Evolutionary conservation across 2,329 filamentous ascomycete genomes (phyloP).

Genomic region (Hypoxylon sp.): DNA sequence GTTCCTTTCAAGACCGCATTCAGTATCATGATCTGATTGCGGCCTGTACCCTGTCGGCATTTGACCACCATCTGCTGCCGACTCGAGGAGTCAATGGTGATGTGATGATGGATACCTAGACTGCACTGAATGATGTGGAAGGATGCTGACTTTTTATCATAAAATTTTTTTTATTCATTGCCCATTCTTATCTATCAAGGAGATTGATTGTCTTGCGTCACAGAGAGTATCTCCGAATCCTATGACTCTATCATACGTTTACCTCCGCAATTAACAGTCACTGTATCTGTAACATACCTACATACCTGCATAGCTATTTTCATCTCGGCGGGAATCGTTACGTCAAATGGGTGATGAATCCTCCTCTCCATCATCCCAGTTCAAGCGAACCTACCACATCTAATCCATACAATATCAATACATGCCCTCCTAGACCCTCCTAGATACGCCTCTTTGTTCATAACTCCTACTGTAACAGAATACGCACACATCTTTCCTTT

Average conservation of each 20-base stretch:
- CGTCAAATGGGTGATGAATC: slow-evolving; percentile 6
- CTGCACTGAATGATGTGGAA: slow-evolving; percentile 14
- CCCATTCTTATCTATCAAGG: slow-evolving; percentile 17
- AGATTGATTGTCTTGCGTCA: slow-evolving; percentile 5
- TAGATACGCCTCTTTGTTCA: slow-evolving; percentile 8
- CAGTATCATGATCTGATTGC: slow-evolving; percentile 14
- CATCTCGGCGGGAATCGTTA: not conserved
- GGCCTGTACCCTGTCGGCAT: slow-evolving; percentile 26
- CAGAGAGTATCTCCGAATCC: slow-evolving; percentile 16
- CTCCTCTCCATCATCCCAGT: not conserved
- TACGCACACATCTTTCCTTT: slow-evolving; percentile 36
- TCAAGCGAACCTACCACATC: slow-evolving; percentile 7
- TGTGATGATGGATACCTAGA: slow-evolving; percentile 24
- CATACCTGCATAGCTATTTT: not conserved
- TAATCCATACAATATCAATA: slow-evolving; percentile 9
- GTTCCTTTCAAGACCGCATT: slow-evolving; percentile 9
- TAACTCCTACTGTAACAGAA: slow-evolving; percentile 32
- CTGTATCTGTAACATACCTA: slow-evolving; percentile 37
- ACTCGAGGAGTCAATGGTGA: slow-evolving; percentile 11
- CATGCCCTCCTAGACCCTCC: slow-evolving; percentile 3
- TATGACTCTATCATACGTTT: slow-evolving; percentile 19
- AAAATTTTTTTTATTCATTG: slow-evolving; percentile 6
- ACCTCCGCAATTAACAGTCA: slow-evolving; percentile 17
- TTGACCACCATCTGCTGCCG: slow-evolving; percentile 23
- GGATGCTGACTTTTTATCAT: slow-evolving; percentile 19